These are phyloP conservation scores for Proliferodiscus dingleyae DNA, from an alignment of 2,329 filamentous ascomycete genomes.

Conservation along the genomic window DNA sequence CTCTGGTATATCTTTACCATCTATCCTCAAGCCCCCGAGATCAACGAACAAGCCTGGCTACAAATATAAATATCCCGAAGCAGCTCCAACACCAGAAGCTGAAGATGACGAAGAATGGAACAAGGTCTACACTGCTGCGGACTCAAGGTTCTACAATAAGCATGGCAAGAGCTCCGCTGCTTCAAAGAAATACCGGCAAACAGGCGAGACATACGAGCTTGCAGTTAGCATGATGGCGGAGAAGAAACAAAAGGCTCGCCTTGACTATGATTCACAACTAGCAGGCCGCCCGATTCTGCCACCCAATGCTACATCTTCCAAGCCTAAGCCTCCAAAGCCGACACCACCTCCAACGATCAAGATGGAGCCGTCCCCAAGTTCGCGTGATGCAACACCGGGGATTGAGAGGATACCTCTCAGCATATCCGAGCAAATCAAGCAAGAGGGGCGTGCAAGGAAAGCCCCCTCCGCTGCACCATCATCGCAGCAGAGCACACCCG, in stretches of 20 bases:
- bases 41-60: conserved; percentile 20
- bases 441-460: conserved; percentile 26
- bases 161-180: conserved; percentile 23
- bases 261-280: background rate
- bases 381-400: conserved; percentile 21
- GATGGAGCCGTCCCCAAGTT: conserved; percentile 18
- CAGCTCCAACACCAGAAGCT: conserved; percentile 27
- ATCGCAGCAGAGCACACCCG: conserved; percentile 26
- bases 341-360: conserved; percentile 12
- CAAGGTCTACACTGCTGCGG: conserved; percentile 29
- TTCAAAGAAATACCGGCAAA: conserved; percentile 23
- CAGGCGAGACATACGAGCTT: conserved; percentile 22
- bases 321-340: conserved; percentile 10
- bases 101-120: conserved; percentile 29
- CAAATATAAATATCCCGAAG: conserved; percentile 31
- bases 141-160: conserved; percentile 30
- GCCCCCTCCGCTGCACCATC: conserved; percentile 18
- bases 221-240: conserved; percentile 25
- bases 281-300: background rate
- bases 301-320: conserved; percentile 10
- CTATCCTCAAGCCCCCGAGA: background rate
- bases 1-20: background rate
- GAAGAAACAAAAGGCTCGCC: conserved; percentile 22
- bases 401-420: conserved; percentile 20
- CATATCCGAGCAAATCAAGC: conserved; percentile 30